Percentiles rank a stretch among this genome's conserved stretches.
phyloP scores from a whole-genome alignment of 768 basidiomycete species.

The Kwoniella pini region DNA sequence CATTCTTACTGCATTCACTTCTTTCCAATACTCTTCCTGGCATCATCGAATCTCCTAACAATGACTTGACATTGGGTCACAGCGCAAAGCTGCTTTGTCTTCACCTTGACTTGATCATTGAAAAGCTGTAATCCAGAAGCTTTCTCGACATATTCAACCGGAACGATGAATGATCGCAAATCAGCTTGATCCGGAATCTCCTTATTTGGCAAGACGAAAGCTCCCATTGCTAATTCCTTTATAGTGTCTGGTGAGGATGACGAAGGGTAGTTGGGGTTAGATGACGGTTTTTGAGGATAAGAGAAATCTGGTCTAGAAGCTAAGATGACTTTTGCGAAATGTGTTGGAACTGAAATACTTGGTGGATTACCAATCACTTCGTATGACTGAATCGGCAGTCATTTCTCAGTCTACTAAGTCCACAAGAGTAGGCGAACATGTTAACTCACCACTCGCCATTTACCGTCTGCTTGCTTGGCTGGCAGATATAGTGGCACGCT shows the following conservation, averaged over 20 bases:
- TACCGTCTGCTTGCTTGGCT: slow-evolving; percentile 78
- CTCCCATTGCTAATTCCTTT: slow-evolving; percentile 79
- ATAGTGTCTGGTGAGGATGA: slow-evolving; percentile 55
- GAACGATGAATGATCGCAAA: slow-evolving; percentile 76
- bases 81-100: slow-evolving; percentile 73
- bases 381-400: slow-evolving; percentile 63
- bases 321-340: slow-evolving; percentile 95
- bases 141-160: slow-evolving; percentile 86
- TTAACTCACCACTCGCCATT: slow-evolving; percentile 84
- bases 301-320: slow-evolving; percentile 69
- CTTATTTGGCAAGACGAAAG: slow-evolving; percentile 95
- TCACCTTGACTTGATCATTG: slow-evolving; percentile 38
- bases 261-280: slow-evolving; percentile 22
- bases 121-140: slow-evolving; percentile 61
- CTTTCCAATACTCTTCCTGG: slow-evolving; percentile 60
- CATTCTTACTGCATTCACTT: neutral
- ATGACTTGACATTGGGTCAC: slow-evolving; percentile 84
- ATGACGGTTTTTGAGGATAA: slow-evolving; percentile 62
- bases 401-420: neutral
- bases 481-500: slow-evolving; percentile 90
- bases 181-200: slow-evolving; percentile 80
- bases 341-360: slow-evolving; percentile 89
- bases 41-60: slow-evolving; percentile 87
- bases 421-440: neutral
- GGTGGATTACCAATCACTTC: slow-evolving; percentile 94